Conservation (phyloP, 2,329 filamentous ascomycete species). For the Fusarium sp. region DNA sequence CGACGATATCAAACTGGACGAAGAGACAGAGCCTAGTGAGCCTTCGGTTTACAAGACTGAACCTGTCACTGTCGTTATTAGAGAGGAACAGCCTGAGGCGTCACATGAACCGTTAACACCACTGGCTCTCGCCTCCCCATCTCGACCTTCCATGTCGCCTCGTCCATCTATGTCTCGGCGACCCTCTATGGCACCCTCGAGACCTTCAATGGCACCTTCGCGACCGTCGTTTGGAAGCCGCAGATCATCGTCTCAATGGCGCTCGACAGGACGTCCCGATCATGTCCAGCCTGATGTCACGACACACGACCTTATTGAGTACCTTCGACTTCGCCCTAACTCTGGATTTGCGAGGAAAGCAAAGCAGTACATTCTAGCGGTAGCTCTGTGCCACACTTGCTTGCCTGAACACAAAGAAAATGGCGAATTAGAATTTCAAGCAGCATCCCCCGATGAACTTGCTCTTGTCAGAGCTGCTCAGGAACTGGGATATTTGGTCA, state of each 20-base stretch:
- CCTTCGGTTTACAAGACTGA: constrained; percentile 49
- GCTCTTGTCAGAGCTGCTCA: constrained; percentile 87
- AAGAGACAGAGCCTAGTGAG: constrained; percentile 43
- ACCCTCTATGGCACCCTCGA: constrained; percentile 48
- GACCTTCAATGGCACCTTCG: constrained; percentile 47
- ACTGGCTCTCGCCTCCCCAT: constrained; percentile 47
- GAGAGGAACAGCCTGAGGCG: constrained; percentile 45
- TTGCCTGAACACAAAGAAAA: constrained; percentile 79
- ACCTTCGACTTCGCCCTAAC: constrained; percentile 79
- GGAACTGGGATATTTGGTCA: constrained; percentile 84
- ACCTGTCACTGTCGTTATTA: constrained; percentile 49
- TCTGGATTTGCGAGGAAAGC: constrained; percentile 83
- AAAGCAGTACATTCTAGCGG: constrained; percentile 83
- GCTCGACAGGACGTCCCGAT: constrained; percentile 62
- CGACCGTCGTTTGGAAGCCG: constrained; percentile 51
- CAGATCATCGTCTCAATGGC: constrained; percentile 64
- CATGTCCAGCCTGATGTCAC: constrained; percentile 68
- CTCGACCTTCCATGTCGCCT: constrained; percentile 49
- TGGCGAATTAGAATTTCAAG: constrained; percentile 83
- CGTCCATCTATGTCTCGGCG: constrained; percentile 39
- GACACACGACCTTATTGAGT: constrained; percentile 82
- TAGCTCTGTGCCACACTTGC: constrained; percentile 92
- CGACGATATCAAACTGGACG: constrained; percentile 34
- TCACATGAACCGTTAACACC: constrained; percentile 19
- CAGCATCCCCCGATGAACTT: constrained; percentile 89